Percentiles rank a stretch among this genome's conserved stretches.
These are phyloP conservation scores for Plantago coronopus DNA, from an alignment of 305 asterid species.

Conservation along the genomic window DNA sequence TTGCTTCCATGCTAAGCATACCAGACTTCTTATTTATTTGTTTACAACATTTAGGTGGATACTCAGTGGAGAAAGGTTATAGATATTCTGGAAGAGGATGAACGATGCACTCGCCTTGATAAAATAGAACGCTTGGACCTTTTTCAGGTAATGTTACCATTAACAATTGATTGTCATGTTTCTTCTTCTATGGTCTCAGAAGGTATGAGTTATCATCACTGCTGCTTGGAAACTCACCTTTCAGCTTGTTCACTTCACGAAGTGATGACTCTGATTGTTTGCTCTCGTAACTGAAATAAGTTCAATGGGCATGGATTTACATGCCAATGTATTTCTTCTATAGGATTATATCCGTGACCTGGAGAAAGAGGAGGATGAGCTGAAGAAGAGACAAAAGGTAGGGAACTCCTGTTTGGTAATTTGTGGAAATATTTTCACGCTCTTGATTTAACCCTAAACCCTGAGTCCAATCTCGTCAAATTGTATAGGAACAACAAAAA, in stretches of 20 bases:
- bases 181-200: neutral
- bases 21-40: conserved; percentile 3
- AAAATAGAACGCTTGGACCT: conserved; percentile 83
- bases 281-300: neutral
- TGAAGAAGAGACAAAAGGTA: conserved; percentile 80
- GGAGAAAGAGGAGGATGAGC: conserved; percentile 96
- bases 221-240: too few species aligned
- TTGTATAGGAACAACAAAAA: conserved; percentile 66
- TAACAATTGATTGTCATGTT: conserved; percentile 17
- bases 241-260: too few species aligned
- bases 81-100: conserved; percentile 94
- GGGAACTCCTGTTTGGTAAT: conserved; percentile 20
- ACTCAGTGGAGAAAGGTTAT: conserved; percentile 98
- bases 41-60: conserved; percentile 57
- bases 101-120: conserved; percentile 84
- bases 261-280: neutral
- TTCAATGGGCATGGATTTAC: conserved; percentile 5
- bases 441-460: conserved; percentile 19
- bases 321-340: conserved; percentile 25
- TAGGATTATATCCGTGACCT: conserved; percentile 93
- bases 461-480: neutral
- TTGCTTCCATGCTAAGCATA: conserved; percentile 10
- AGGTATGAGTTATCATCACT: too few species aligned
- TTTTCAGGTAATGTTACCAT: conserved; percentile 62
- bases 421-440: conserved; percentile 4